Evolutionary conservation across 371 early-diverging fungal species (phyloP).

Genomic region (Parasitella parasitica): DNA sequence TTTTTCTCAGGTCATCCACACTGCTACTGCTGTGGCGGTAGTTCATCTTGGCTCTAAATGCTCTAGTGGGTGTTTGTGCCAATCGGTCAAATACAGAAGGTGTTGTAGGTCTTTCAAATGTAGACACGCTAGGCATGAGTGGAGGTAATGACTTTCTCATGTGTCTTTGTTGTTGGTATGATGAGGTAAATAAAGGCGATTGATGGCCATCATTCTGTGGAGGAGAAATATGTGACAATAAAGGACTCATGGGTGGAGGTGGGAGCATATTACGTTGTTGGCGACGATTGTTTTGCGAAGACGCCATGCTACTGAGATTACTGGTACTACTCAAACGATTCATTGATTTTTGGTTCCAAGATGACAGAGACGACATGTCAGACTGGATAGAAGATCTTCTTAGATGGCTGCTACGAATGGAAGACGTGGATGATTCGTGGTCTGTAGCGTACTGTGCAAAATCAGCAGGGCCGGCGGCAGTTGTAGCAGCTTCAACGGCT

Average conservation of each 20-base stretch:
- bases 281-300: not conserved
- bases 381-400: slow-evolving; percentile 46
- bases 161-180: slow-evolving; percentile 8
- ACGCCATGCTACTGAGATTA: not conserved
- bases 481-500: not conserved
- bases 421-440: slow-evolving; percentile 45
- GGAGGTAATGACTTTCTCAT: slow-evolving; percentile 19
- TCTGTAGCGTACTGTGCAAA: slow-evolving; percentile 40
- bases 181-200: not conserved
- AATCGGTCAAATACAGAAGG: slow-evolving; percentile 49
- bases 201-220: not conserved
- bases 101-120: slow-evolving; percentile 30
- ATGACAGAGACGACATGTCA: slow-evolving; percentile 29
- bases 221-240: slow-evolving; percentile 5
- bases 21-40: slow-evolving; percentile 48
- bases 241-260: slow-evolving; percentile 5
- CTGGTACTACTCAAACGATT: not conserved
- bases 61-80: slow-evolving; percentile 47
- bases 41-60: slow-evolving; percentile 47
- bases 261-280: not conserved
- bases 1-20: slow-evolving; percentile 40
- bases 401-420: slow-evolving; percentile 41
- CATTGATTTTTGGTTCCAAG: slow-evolving; percentile 12
- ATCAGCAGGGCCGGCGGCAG: slow-evolving; percentile 17
- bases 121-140: slow-evolving; percentile 19